These are phyloP conservation scores for Sporothrix mexicana DNA, from an alignment of 2,329 filamentous ascomycete genomes.

Conservation along the genomic window DNA sequence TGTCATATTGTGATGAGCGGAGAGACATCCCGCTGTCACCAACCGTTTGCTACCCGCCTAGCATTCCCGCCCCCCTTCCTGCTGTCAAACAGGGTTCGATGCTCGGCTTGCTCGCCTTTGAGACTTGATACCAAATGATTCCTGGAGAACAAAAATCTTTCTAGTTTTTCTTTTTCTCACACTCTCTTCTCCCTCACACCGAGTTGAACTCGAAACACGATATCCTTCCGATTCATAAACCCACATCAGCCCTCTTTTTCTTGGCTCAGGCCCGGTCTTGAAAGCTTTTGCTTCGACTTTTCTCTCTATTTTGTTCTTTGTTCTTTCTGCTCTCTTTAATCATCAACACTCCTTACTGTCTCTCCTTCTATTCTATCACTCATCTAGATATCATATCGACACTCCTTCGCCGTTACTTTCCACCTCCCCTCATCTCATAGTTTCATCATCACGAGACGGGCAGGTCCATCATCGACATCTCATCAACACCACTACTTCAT, in stretches of 20 bases:
- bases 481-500: not conserved
- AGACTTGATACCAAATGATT: not conserved
- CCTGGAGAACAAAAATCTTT: not conserved
- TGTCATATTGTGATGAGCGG: constrained; percentile 34
- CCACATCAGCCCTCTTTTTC: constrained; percentile 20
- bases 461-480: constrained; percentile 10
- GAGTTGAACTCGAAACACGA: not conserved
- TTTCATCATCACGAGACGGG: not conserved
- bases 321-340: not conserved
- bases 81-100: too few species aligned
- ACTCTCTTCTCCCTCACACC: not conserved
- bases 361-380: not conserved
- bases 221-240: constrained; percentile 19
- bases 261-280: constrained; percentile 19
- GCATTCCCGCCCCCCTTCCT: not conserved
- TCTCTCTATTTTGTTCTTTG: not conserved
- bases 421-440: too few species aligned
- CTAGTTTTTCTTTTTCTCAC: constrained; percentile 16
- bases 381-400: not conserved
- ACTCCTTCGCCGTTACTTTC: not conserved
- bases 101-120: too few species aligned
- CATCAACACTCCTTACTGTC: not conserved
- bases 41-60: constrained; percentile 21
- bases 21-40: constrained; percentile 13
- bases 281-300: not conserved